A percentile compares a stretch with the other conserved stretches of the same genome.
Evolutionary conservation across 1,284 basidiomycete species (phyloP).

Genomic region (Puccinia triticina): DNA sequence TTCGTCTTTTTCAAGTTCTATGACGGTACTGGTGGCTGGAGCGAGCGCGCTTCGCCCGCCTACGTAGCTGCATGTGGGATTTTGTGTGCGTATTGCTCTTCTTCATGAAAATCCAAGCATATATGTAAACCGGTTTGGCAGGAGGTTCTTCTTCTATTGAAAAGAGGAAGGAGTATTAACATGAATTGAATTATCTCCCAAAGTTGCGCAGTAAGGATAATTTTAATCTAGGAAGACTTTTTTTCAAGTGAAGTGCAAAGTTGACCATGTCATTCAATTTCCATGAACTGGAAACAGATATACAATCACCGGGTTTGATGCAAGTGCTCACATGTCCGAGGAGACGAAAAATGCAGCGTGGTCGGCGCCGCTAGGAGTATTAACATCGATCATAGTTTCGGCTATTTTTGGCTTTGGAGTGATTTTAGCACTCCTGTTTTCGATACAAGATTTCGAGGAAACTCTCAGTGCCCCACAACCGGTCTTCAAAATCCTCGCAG

Average conservation of each 20-base stretch:
- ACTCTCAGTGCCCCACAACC: constrained; percentile 68
- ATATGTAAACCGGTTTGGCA: background rate
- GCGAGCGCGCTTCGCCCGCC: constrained; percentile 68
- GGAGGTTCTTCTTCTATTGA: constrained; percentile 11
- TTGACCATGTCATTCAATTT: background rate
- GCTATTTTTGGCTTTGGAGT: constrained; percentile 71
- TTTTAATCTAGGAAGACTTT: constrained; percentile 58
- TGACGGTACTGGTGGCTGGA: constrained; percentile 75
- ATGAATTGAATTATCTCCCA: background rate
- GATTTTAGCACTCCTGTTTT: constrained; percentile 71
- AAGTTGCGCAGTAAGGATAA: background rate
- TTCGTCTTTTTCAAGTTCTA: constrained; percentile 73
- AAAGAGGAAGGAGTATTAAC: constrained; percentile 66
- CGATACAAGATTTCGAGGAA: constrained; percentile 70
- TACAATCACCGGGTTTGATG: constrained; percentile 53
- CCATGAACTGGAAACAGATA: background rate
- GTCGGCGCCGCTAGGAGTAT: constrained; percentile 55
- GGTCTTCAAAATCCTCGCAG: constrained; percentile 74
- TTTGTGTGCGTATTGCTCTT: constrained; percentile 67
- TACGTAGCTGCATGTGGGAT: constrained; percentile 74
- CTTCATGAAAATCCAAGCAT: background rate
- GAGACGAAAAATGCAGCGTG: constrained; percentile 70
- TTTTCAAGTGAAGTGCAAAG: constrained; percentile 54
- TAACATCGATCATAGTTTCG: constrained; percentile 74
- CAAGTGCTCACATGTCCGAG: constrained; percentile 69